These are phyloP conservation scores for Babjeviella inositovora DNA, from an alignment of 805 yeast genomes.

Conservation along the genomic window DNA sequence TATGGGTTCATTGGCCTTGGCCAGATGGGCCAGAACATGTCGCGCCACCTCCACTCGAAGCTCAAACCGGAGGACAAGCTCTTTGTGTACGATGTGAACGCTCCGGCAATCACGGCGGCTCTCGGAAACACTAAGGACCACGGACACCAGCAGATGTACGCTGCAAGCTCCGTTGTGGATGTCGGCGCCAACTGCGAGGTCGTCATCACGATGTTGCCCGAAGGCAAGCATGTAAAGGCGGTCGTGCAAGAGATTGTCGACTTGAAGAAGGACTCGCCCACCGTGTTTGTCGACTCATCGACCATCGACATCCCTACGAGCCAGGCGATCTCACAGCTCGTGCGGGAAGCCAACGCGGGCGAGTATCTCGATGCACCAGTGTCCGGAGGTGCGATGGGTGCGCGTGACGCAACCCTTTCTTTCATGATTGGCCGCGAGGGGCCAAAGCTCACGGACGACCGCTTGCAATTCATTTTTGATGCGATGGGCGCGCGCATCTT, in stretches of 20 bases:
- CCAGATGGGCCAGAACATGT: slow-evolving; percentile 42
- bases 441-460: slow-evolving; percentile 12
- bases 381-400: slow-evolving; percentile 39
- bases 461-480: slow-evolving; percentile 12
- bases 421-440: slow-evolving; percentile 29
- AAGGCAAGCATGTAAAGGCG: slow-evolving; percentile 27
- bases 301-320: slow-evolving; percentile 36
- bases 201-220: slow-evolving; percentile 37
- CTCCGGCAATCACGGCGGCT: slow-evolving; percentile 10
- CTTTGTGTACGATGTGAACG: slow-evolving; percentile 23
- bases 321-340: slow-evolving; percentile 15
- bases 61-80: slow-evolving; percentile 18
- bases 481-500: slow-evolving; percentile 32
- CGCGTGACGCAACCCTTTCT: slow-evolving; percentile 30
- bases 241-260: slow-evolving; percentile 20
- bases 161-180: slow-evolving; percentile 8
- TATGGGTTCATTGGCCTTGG: slow-evolving; percentile 44
- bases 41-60: slow-evolving; percentile 24
- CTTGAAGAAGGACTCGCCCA: slow-evolving; percentile 8
- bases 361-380: slow-evolving; percentile 40
- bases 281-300: slow-evolving; percentile 28
- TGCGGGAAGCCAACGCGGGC: slow-evolving; percentile 15
- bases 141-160: slow-evolving; percentile 6
- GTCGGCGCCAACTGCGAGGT: slow-evolving; percentile 18
- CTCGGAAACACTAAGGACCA: slow-evolving; percentile 9